Percentiles rank a stretch among this genome's conserved stretches.
phyloP scores from a whole-genome alignment of 2,329 filamentous ascomycete genomes.

The Cladophialophora yegresii region DNA sequence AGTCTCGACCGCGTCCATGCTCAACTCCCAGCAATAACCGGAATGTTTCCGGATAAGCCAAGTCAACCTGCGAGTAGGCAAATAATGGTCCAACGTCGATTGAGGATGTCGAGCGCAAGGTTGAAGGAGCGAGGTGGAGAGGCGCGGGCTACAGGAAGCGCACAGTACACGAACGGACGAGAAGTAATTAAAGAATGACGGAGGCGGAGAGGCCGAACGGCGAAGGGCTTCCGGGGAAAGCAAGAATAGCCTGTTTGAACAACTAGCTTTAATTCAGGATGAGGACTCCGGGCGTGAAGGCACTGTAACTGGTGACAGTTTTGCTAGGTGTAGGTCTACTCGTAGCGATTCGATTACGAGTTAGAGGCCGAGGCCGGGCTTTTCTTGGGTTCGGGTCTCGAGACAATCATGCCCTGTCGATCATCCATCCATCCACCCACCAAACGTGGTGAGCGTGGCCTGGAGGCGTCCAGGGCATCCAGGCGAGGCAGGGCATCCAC shows the following conservation, averaged over 20 bases:
- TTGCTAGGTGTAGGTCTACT: not conserved
- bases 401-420: conserved; percentile 5
- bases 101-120: not conserved
- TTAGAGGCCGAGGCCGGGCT: conserved; percentile 1
- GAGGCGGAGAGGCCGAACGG: not conserved
- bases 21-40: conserved; percentile 4
- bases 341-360: not conserved
- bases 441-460: not conserved
- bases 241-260: conserved; percentile 2
- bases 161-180: not conserved
- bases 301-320: not conserved
- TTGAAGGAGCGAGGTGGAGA: not conserved
- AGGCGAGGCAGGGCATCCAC: not conserved
- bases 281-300: not conserved
- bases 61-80: not conserved
- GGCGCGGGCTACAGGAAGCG: not conserved
- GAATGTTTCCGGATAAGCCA: conserved; percentile 7
- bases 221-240: not conserved
- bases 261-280: not conserved
- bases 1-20: conserved; percentile 17
- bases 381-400: conserved; percentile 1
- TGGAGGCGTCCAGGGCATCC: not conserved
- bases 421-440: conserved; percentile 1
- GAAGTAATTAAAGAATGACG: conserved; percentile 10
- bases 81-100: not conserved